Base-by-base conservation (phyloP, 352 stramenopile genomes). In the Pythium monospermum region DNA sequence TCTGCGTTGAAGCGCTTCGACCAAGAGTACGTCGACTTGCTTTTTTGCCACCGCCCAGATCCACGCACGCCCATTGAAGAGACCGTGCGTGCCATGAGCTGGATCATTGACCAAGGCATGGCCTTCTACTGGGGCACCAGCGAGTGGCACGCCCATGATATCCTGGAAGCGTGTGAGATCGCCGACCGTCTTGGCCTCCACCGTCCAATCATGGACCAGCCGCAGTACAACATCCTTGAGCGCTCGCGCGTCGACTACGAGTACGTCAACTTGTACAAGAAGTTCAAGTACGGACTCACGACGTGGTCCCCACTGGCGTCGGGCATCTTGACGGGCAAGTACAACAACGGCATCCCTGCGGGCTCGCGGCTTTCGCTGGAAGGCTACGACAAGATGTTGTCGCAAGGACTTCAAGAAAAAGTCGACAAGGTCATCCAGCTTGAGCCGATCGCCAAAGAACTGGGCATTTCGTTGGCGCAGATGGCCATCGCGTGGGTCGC, bases 311-410 rank as follows among this genome's bases (percentile, higher is more conserved):
- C 81, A 12, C 57, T 94, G 6, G 73, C 73, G 2, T 83, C 66
- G 11, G 83, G 83, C 23, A 51, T 92, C 11, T 53, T 94, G 3
- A 89, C 83, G 27, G 79, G 79, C 38, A 92, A 92, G 54, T 92
- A 92, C 79, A 85, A 68, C 56, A 76, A 76, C n/a, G 75, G 73
- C 2, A 84, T 88, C 25, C 82, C 82, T 5, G 79, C 82, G 6
- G 81, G 71, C 30, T 94, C 68, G 15, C 77, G 69, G 61, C 43
- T 83, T 32, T 81, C 72, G 25, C 67, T 83, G 28, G 57, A 69
- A 3, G 42, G 59, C 46, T 84, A 76, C 63, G 83, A 80, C 60
- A 49, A 55, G 12, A 58, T 77, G 61, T 45, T 84, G 31, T 65
- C 73, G 55, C 61, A 83, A 53, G 76, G 56, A 2, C 36, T 83